Evolutionary conservation across 768 basidiomycete species (phyloP).

Genomic region (Termitomyces sp.): DNA sequence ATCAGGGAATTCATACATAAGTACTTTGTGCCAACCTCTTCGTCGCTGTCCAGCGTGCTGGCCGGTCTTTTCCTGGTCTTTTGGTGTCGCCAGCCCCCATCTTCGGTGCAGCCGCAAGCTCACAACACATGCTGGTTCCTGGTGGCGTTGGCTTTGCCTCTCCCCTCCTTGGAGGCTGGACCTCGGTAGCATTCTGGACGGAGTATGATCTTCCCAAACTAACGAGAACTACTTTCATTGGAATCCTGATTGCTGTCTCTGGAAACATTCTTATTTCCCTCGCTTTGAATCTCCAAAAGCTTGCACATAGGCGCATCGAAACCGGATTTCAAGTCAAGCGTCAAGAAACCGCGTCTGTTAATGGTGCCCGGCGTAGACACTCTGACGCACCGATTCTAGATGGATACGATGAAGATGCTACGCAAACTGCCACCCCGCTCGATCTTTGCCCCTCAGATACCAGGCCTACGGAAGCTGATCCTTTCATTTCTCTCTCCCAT

Average conservation of each 20-base stretch:
- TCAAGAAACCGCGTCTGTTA: neutral
- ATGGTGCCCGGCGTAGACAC: neutral
- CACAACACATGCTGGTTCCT: constrained; percentile 1
- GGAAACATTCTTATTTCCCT: constrained; percentile 89
- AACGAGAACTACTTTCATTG: constrained; percentile 55
- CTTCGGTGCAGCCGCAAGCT: neutral
- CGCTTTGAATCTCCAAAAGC: constrained; percentile 89
- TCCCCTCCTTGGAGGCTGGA: neutral
- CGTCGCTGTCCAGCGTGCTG: neutral
- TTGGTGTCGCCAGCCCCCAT: neutral
- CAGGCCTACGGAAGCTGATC: constrained; percentile 5
- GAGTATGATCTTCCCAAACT: constrained; percentile 48
- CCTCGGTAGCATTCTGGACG: neutral
- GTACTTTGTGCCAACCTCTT: neutral
- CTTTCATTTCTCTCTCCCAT: constrained; percentile 11
- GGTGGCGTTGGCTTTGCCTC: neutral
- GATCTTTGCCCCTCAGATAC: neutral
- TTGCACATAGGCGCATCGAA: constrained; percentile 75
- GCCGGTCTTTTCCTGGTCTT: neutral
- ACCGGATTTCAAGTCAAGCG: constrained; percentile 19
- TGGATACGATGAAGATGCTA: constrained; percentile 21
- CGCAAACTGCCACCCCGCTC: neutral
- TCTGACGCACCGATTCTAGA: constrained; percentile 16
- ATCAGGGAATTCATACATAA: neutral
- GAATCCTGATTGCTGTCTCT: constrained; percentile 75